A percentile compares a stretch with the other conserved stretches of the same genome.
phyloP scores from a whole-genome alignment of 1,284 basidiomycete genomes.

The Mycosarcoma mackinlayi region DNA sequence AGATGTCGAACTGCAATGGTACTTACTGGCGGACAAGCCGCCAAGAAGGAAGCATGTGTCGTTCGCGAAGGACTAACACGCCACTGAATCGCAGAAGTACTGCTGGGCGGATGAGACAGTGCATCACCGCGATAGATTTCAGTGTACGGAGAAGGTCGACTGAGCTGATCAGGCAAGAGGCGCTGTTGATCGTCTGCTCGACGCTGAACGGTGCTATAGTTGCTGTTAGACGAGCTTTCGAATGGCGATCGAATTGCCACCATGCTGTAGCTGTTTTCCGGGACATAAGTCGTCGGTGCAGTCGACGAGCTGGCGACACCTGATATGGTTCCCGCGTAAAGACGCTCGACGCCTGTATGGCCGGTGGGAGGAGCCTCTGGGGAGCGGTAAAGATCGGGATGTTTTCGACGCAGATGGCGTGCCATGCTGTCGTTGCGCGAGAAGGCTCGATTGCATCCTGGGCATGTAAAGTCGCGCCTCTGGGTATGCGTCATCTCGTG shows the following conservation, averaged over 20 bases:
- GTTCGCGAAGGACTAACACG: conserved; percentile 1
- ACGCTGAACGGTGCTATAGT: conserved; percentile 3
- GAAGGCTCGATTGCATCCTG: conserved; percentile 34
- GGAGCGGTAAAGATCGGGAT: conserved; percentile 34
- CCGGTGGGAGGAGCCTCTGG: conserved; percentile 6
- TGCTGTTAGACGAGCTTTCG: conserved; percentile 5
- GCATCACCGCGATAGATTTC: conserved; percentile 11
- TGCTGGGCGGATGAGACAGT: conserved; percentile 8
- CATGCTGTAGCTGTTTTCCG: conserved; percentile 12
- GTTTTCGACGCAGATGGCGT: conserved; percentile 43
- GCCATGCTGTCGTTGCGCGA: conserved; percentile 49
- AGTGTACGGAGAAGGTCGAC: neutral
- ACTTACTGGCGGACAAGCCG: conserved; percentile 10
- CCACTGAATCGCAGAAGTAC: conserved; percentile 8
- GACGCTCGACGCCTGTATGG: conserved; percentile 8
- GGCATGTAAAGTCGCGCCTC: conserved; percentile 40
- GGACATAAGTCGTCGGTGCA: neutral
- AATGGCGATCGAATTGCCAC: conserved; percentile 25
- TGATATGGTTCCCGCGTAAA: conserved; percentile 6
- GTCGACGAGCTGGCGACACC: conserved; percentile 6
- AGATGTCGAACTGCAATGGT: neutral
- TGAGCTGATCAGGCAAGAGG: conserved; percentile 3
- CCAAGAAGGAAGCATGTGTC: neutral
- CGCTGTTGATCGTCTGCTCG: conserved; percentile 7
- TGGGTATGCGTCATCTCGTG: conserved; percentile 52